Conservation (phyloP, 2,329 filamentous ascomycete species). For the Ceratocystis harringtonii region DNA sequence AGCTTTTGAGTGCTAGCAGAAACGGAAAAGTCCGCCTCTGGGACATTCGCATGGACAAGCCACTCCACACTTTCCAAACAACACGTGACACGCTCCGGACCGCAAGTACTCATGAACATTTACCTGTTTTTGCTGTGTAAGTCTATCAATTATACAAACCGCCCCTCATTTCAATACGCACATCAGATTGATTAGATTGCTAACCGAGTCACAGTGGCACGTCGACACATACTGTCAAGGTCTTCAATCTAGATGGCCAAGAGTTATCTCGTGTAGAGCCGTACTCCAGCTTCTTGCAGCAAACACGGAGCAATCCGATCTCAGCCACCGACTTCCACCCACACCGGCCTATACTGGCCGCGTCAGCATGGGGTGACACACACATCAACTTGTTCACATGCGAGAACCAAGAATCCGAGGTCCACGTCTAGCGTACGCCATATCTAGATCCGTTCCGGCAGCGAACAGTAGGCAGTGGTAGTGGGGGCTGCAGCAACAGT, state of each 20-base stretch:
- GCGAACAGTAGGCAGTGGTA: background rate
- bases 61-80: slow-evolving; percentile 57
- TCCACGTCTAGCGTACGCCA: slow-evolving; percentile 9
- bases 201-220: slow-evolving; percentile 49
- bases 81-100: slow-evolving; percentile 69
- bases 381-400: slow-evolving; percentile 82
- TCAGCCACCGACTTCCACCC: slow-evolving; percentile 88
- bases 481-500: too few relatives aligned
- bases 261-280: slow-evolving; percentile 75
- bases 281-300: slow-evolving; percentile 74
- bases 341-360: slow-evolving; percentile 80
- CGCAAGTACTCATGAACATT: slow-evolving; percentile 85
- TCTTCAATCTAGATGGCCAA: slow-evolving; percentile 75
- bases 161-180: background rate
- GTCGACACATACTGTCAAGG: slow-evolving; percentile 72
- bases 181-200: background rate
- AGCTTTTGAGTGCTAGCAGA: slow-evolving; percentile 76
- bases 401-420: slow-evolving; percentile 31
- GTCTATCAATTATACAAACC: slow-evolving; percentile 25
- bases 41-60: slow-evolving; percentile 80
- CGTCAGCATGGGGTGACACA: slow-evolving; percentile 70
- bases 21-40: slow-evolving; percentile 91
- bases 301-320: slow-evolving; percentile 68
- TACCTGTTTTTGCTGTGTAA: slow-evolving; percentile 89
- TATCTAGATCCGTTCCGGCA: slow-evolving; percentile 13